Conservation (phyloP, 805 yeast genomes). For the Wickerhamomyces queroliae region DNA sequence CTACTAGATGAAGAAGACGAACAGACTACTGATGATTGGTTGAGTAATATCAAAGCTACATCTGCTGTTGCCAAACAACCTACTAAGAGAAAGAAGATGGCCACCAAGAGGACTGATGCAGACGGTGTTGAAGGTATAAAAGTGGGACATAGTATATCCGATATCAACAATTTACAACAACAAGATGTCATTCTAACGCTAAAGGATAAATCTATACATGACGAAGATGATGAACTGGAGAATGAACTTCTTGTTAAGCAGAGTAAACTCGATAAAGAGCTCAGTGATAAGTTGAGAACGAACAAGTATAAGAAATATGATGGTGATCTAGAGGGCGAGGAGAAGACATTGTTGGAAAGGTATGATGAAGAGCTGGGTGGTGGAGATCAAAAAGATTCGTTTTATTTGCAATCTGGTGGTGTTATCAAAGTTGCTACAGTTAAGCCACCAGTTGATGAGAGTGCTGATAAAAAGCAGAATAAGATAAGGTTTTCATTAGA, state of each 20-base stretch:
- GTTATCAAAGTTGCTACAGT: not conserved
- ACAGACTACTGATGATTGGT: conserved; percentile 16
- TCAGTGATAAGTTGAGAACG: conserved; percentile 8
- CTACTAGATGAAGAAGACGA: conserved; percentile 12
- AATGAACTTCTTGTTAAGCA: conserved; percentile 12
- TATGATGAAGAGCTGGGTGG: conserved; percentile 11
- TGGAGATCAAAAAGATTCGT: conserved; percentile 6
- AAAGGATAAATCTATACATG: conserved; percentile 16
- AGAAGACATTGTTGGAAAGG: conserved; percentile 9
- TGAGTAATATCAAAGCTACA: conserved; percentile 10
- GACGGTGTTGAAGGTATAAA: conserved; percentile 7
- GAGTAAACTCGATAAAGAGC: conserved; percentile 11
- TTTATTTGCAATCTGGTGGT: conserved; percentile 10
- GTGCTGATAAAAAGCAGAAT: conserved; percentile 1
- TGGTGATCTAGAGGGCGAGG: conserved; percentile 8
- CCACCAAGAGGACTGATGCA: not conserved
- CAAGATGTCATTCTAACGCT: conserved; percentile 17
- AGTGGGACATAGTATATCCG: conserved; percentile 15
- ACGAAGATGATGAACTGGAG: conserved; percentile 19
- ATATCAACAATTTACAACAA: conserved; percentile 5
- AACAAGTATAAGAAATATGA: conserved; percentile 6
- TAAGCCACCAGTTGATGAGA: not conserved
- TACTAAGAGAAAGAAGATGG: not conserved
- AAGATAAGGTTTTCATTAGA: conserved; percentile 9
- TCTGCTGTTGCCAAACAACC: not conserved